A percentile compares a stretch with the other conserved stretches of the same genome.
Evolutionary conservation across 2,329 filamentous ascomycete genomes (phyloP).

Genomic region (Fusarium sp.): DNA sequence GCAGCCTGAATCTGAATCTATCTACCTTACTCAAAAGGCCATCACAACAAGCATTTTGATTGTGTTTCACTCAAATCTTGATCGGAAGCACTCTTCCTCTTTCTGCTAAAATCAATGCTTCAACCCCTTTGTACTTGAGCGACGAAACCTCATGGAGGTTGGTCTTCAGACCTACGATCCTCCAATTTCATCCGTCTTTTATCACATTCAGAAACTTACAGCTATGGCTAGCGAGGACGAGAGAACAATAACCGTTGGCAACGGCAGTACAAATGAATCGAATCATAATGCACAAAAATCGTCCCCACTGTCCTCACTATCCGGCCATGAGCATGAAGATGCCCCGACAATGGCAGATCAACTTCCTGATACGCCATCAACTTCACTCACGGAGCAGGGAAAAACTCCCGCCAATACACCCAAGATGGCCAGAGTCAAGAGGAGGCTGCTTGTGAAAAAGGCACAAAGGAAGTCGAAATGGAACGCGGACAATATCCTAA

Average conservation of each 20-base stretch:
- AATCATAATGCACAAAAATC: background rate
- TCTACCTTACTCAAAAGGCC: background rate
- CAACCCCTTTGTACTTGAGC: background rate
- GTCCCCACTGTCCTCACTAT: conserved; percentile 35
- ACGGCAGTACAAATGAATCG: background rate
- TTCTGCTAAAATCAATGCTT: background rate
- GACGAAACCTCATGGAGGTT: background rate
- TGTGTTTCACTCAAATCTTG: background rate
- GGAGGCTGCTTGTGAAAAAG: conserved; percentile 42
- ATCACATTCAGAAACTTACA: background rate
- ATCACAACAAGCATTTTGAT: background rate
- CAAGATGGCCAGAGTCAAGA: conserved; percentile 42
- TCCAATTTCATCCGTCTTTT: no score
- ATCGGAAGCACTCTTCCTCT: no score
- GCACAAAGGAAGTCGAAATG: conserved; percentile 53
- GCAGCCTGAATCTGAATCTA: background rate
- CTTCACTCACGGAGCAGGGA: conserved; percentile 18
- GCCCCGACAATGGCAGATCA: conserved; percentile 1
- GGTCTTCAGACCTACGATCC: no score
- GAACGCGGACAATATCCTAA: conserved; percentile 54
- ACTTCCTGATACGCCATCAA: conserved; percentile 24
- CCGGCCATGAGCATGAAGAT: conserved; percentile 13
- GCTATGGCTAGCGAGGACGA: conserved; percentile 16
- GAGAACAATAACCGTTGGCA: conserved; percentile 5
- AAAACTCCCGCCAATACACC: conserved; percentile 3